Conservation (phyloP, 1,284 basidiomycete species). For the Ceratobasidium sp. region DNA sequence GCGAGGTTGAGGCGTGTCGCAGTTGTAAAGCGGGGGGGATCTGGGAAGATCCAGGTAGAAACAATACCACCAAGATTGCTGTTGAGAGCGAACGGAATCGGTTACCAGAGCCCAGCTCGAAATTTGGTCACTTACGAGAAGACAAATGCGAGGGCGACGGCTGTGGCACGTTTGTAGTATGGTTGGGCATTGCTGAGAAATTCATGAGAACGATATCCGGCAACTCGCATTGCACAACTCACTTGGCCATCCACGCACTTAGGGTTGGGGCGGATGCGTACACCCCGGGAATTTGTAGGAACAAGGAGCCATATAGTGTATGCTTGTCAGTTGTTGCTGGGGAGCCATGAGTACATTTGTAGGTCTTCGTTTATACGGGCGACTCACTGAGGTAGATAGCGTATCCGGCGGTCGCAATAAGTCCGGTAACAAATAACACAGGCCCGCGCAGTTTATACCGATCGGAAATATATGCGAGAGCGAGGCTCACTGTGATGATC, state of each 20-base stretch:
- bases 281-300: conserved; percentile 50
- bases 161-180: conserved; percentile 45
- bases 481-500: conserved; percentile 41
- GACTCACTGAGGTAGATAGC: conserved; percentile 46
- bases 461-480: conserved; percentile 46
- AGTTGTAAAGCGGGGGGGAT: conserved; percentile 36
- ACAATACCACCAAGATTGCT: conserved; percentile 39
- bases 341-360: not conserved
- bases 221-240: not conserved
- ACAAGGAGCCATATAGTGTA: conserved; percentile 49
- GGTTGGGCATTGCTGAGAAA: conserved; percentile 36
- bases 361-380: not conserved
- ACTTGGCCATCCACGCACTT: conserved; percentile 49
- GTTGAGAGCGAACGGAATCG: not conserved
- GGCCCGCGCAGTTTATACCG: conserved; percentile 43
- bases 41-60: conserved; percentile 41
- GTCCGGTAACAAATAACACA: conserved; percentile 43
- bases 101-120: not conserved
- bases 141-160: conserved; percentile 45
- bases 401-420: conserved; percentile 48
- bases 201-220: not conserved
- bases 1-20: conserved; percentile 41
- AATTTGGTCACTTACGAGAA: conserved; percentile 1
- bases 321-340: conserved; percentile 45
- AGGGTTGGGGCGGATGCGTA: conserved; percentile 48